Conservation (phyloP, 192 early-diverging fungal species). For the Gigaspora rosea region DNA sequence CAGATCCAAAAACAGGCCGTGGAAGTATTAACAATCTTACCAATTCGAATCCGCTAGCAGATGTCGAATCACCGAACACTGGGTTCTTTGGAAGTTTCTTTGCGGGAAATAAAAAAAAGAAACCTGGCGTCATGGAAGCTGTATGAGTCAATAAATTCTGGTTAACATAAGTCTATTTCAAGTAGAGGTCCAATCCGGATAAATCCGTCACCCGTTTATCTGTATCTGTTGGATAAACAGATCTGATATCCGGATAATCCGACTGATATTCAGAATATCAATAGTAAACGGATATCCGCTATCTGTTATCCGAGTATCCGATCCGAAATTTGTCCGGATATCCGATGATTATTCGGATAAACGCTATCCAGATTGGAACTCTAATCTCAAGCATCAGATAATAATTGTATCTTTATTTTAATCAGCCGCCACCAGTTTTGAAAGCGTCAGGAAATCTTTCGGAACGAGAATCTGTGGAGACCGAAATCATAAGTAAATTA, state of each 20-base stretch:
- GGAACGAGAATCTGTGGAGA: slow-evolving; percentile 97
- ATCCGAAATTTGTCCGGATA: too few relatives aligned
- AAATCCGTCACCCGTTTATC: too few relatives aligned
- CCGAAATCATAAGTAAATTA: slow-evolving; percentile 94
- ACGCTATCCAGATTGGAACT: too few relatives aligned
- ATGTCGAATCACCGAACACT: slow-evolving; percentile 47
- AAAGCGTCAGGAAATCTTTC: slow-evolving; percentile 95
- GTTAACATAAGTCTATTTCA: background rate
- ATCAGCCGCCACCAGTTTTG: slow-evolving; percentile 82
- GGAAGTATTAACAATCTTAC: slow-evolving; percentile 35
- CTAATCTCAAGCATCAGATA: background rate
- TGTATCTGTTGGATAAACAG: too few relatives aligned
- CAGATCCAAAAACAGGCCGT: slow-evolving; percentile 40
- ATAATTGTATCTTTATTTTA: background rate
- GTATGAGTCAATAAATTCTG: slow-evolving; percentile 35
- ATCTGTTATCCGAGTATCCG: too few relatives aligned
- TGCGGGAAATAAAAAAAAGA: slow-evolving; percentile 75
- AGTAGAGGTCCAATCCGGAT: too few relatives aligned
- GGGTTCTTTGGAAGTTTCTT: slow-evolving; percentile 99
- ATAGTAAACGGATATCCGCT: too few relatives aligned
- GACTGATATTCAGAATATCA: too few relatives aligned
- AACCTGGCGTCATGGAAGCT: slow-evolving; percentile 66
- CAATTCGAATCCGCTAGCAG: slow-evolving; percentile 19
- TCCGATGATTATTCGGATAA: too few relatives aligned
- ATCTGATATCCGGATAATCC: too few relatives aligned